Percentiles rank a stretch among this genome's conserved stretches.
These are phyloP conservation scores for Endogone sp. DNA, from an alignment of 192 early-diverging fungal genomes.

Conservation along the genomic window DNA sequence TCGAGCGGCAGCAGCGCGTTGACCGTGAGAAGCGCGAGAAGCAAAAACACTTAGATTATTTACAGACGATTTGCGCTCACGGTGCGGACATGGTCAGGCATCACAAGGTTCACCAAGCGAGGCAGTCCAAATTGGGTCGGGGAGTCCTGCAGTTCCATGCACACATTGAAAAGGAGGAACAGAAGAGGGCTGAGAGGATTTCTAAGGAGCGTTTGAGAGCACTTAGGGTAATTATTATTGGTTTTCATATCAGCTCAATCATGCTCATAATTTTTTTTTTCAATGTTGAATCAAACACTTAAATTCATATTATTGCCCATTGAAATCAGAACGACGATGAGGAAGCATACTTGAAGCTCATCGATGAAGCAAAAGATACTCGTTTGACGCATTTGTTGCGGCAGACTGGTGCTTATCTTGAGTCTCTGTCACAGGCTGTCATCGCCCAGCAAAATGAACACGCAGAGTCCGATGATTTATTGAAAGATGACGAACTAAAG, in stretches of 20 bases:
- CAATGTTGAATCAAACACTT: neutral
- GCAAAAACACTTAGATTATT: conserved; percentile 78
- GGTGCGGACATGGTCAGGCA: conserved; percentile 63
- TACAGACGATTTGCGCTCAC: conserved; percentile 71
- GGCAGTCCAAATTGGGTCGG: conserved; percentile 70
- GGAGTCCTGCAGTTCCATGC: conserved; percentile 74
- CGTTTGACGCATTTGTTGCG: conserved; percentile 88
- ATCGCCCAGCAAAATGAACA: conserved; percentile 71
- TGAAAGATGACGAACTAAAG: conserved; percentile 45
- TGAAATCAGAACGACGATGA: conserved; percentile 77
- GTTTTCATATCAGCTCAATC: no score
- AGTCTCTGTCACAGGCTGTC: conserved; percentile 81
- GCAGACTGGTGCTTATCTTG: conserved; percentile 87
- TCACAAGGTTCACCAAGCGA: conserved; percentile 66
- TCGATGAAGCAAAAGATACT: conserved; percentile 95
- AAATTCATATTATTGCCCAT: neutral
- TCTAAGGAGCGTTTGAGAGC: conserved; percentile 95
- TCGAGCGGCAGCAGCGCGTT: conserved; percentile 83
- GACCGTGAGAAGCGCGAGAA: conserved; percentile 85
- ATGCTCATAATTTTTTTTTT: no score
- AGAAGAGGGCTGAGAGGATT: conserved; percentile 78
- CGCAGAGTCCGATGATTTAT: conserved; percentile 32
- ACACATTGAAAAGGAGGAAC: conserved; percentile 90
- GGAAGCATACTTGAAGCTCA: conserved; percentile 91
- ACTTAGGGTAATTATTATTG: conserved; percentile 66